Base-by-base conservation (phyloP, 345 rosid genomes). In the Tarenaya hassleriana region DNA sequence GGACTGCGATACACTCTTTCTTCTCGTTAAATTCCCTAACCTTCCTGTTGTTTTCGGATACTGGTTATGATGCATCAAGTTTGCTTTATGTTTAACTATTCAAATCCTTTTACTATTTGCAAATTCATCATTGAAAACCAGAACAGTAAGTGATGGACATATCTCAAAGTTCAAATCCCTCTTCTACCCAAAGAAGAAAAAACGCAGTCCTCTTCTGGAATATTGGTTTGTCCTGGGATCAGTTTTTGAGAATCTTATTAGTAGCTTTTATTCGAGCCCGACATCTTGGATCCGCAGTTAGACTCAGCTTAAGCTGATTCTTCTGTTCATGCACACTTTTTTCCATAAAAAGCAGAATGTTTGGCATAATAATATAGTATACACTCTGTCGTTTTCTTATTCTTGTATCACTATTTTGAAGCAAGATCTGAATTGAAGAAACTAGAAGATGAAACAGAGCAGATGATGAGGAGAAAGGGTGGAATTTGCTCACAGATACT, bases 401-500 rank as follows among this genome's bases (percentile, higher is more conserved):
- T 3, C 35, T 50, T 31, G 16, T 31, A 19, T 58, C 41, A 29
- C 13, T 39, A 1, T 39, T 24, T 56, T 55, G 67, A 73, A 89
- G 95, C 74, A 40, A 79, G 73, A 64, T 64, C 74, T 17, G 79
- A 73, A 19, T 41, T 57, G 19, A 64, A 53, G 67, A 65, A 67
- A 50, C 67, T 83, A 5, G 69, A 61, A 55, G 82, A 72, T 62
- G 89, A 73, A 38, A 49, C 64, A 11, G 85, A 75, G 53, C 60
- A 70, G 72, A 70, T 74, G 81, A 44, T 56, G 43, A 73, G 65
- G 64, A 54, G 9, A 12, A 86, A 75, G 77, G 90, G 82, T 32
- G 61, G 65, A 41, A 66, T 81, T 61, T 77, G 90, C 69, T 67
- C 84, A 5, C 69, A 61, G 61, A 75, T 79, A 58, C 55, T 79